phyloP scores from a whole-genome alignment of 2,329 filamentous ascomycete genomes.

The Cercospora sesami region DNA sequence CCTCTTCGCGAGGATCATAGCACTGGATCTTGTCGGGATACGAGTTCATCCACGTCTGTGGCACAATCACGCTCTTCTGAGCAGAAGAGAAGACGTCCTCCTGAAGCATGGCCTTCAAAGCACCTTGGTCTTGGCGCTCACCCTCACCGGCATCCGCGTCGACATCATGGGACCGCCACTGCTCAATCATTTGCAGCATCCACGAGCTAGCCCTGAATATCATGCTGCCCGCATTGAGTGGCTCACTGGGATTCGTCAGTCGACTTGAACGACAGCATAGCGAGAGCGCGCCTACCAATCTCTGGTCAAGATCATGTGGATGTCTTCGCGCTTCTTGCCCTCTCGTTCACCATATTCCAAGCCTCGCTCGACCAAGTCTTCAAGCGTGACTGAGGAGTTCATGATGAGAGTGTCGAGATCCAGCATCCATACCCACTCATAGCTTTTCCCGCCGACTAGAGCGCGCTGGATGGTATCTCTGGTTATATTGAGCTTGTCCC shows the following conservation, averaged over 20 bases:
- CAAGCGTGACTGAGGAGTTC: slow-evolving; percentile 41
- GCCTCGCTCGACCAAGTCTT: slow-evolving; percentile 41
- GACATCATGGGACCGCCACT: slow-evolving; percentile 30
- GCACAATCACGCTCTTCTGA: slow-evolving; percentile 30
- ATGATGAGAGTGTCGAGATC: slow-evolving; percentile 47
- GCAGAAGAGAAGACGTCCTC: slow-evolving; percentile 9
- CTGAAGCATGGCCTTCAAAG: slow-evolving; percentile 38
- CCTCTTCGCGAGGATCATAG: slow-evolving; percentile 35
- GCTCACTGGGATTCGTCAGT: slow-evolving; percentile 19
- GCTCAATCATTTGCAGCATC: slow-evolving; percentile 40
- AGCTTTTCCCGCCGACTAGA: slow-evolving; percentile 32
- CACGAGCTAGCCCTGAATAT: slow-evolving; percentile 40
- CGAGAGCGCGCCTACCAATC: slow-evolving; percentile 35
- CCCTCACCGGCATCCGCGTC: slow-evolving; percentile 17
- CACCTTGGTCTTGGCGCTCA: slow-evolving; percentile 43
- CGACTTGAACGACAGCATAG: not conserved
- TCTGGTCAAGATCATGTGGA: slow-evolving; percentile 43
- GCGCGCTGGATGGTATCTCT: slow-evolving; percentile 5
- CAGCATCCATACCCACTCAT: slow-evolving; percentile 48
- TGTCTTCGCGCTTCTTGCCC: slow-evolving; percentile 32
- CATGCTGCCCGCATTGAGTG: slow-evolving; percentile 44
- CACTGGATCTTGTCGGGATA: slow-evolving; percentile 45
- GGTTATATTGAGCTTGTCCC: slow-evolving; percentile 44
- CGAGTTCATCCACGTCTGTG: slow-evolving; percentile 44
- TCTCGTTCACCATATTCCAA: slow-evolving; percentile 31